Percentiles rank a stretch among this genome's conserved stretches.
Evolutionary conservation across 495 filamentous ascomycete genomes (phyloP).

Genomic region (Tuber brumale): DNA sequence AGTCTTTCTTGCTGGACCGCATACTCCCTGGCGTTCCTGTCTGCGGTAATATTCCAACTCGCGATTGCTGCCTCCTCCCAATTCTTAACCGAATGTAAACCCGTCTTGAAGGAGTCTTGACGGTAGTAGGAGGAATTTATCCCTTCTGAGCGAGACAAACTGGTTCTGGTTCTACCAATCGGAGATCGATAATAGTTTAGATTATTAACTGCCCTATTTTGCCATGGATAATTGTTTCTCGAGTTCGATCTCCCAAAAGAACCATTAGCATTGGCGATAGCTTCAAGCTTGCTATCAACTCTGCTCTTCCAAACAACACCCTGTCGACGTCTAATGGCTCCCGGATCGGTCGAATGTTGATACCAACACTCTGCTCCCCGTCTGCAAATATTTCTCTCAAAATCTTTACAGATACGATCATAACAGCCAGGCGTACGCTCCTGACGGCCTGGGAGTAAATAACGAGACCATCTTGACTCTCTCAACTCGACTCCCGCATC

Average conservation of each 20-base stretch:
- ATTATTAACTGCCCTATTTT: not conserved
- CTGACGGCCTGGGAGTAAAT: slow-evolving; percentile 16
- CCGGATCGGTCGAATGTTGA: slow-evolving; percentile 15
- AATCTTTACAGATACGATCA: slow-evolving; percentile 13
- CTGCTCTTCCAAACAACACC: not conserved
- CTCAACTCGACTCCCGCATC: slow-evolving; percentile 7
- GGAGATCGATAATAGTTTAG: not conserved
- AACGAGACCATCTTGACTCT: slow-evolving; percentile 13
- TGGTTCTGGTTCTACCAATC: not conserved
- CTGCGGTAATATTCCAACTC: not conserved
- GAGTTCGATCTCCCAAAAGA: not conserved
- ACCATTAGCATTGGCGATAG: not conserved
- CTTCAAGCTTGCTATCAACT: not conserved
- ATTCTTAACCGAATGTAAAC: not conserved
- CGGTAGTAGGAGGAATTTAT: not conserved
- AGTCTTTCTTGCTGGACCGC: not conserved
- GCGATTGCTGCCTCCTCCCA: not conserved
- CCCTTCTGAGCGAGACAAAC: not conserved
- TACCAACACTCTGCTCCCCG: slow-evolving; percentile 24
- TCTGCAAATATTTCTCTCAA: slow-evolving; percentile 8
- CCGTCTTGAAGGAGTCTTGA: not conserved
- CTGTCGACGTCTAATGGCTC: not conserved
- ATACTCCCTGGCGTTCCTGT: not conserved
- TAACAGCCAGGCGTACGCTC: slow-evolving; percentile 19
- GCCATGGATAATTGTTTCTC: not conserved